Evolutionary conservation across 2,329 filamentous ascomycete species (phyloP).

Genomic region (Talaromyces sp.): DNA sequence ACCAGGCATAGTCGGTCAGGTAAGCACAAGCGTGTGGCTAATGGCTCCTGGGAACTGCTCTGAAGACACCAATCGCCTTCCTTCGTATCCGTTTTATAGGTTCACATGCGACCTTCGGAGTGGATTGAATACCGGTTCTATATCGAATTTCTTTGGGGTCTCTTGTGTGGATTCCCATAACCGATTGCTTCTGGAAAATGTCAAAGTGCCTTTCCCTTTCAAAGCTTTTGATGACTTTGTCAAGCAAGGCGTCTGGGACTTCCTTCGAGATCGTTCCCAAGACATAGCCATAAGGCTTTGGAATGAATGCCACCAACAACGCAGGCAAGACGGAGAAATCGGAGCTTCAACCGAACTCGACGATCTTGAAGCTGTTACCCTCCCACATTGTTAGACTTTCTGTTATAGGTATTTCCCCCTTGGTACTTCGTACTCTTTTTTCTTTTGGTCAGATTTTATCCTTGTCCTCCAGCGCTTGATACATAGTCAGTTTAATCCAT

Average conservation of each 20-base stretch:
- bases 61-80: constrained; percentile 2
- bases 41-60: background rate
- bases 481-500: background rate
- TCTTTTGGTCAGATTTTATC: background rate
- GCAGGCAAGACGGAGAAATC: background rate
- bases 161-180: background rate
- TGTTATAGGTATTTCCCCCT: background rate
- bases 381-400: background rate
- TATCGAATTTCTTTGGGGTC: background rate
- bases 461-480: background rate
- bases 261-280: background rate
- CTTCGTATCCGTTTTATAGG: background rate
- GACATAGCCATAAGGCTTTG: background rate
- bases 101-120: background rate
- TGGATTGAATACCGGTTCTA: background rate
- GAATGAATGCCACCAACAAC: background rate
- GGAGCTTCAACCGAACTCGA: background rate
- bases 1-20: background rate
- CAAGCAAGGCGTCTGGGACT: background rate
- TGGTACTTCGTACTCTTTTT: too few relatives aligned
- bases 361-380: background rate
- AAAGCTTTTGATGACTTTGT: background rate
- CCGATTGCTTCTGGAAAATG: background rate
- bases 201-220: background rate
- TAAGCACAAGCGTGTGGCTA: background rate